Evolutionary conservation across 257 asterid genomes (phyloP).

Genomic region (Solanum gracilifrons): DNA sequence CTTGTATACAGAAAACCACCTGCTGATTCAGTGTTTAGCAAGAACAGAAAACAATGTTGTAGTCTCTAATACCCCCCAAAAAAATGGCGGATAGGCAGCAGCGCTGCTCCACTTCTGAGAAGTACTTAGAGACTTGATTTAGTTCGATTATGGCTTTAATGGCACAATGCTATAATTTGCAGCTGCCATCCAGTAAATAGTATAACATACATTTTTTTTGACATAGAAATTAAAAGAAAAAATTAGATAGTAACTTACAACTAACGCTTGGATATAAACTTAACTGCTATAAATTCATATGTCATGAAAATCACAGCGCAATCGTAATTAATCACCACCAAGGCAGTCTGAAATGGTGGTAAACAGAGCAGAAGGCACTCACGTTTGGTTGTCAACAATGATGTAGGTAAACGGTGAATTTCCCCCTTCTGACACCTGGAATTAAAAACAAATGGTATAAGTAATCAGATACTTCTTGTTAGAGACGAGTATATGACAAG

Average conservation of each 20-base stretch:
- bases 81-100: background rate
- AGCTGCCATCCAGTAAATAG: background rate
- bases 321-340: background rate
- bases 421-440: constrained; percentile 84
- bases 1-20: constrained; percentile 8
- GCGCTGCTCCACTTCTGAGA: background rate
- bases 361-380: constrained; percentile 24
- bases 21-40: constrained; percentile 1
- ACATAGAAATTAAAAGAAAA: background rate
- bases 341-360: background rate
- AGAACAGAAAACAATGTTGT: background rate
- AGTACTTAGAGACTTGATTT: background rate
- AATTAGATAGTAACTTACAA: background rate
- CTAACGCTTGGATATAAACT: background rate
- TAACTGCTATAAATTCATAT: background rate
- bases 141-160: background rate
- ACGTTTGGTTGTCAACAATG: constrained; percentile 90
- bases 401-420: constrained; percentile 93
- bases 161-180: background rate
- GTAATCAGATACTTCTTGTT: background rate
- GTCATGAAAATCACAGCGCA: background rate
- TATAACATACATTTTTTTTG: background rate
- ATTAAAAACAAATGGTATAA: constrained; percentile 9
- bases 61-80: background rate
- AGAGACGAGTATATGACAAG: background rate